phyloP scores from a whole-genome alignment of 805 yeast species.

The Saitoella complicata region DNA sequence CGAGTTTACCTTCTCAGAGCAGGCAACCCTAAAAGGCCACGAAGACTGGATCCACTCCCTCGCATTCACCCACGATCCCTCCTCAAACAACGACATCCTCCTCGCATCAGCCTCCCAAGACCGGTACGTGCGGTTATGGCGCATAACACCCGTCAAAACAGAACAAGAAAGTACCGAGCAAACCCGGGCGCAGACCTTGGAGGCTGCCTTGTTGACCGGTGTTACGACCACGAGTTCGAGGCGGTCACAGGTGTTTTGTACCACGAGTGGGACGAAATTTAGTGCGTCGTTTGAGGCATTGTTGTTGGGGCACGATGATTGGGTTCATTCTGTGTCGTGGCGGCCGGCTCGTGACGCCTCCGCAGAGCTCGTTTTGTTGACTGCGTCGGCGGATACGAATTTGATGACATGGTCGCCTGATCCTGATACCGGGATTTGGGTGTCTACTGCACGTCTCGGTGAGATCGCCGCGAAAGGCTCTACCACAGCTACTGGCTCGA shows the following conservation, averaged over 20 bases:
- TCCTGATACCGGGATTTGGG: slow-evolving; percentile 74
- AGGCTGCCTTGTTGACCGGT: background rate
- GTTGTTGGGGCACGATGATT: slow-evolving; percentile 95
- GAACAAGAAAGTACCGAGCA: slow-evolving; percentile 3
- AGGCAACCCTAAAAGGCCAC: slow-evolving; percentile 62
- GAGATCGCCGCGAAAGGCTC: slow-evolving; percentile 94
- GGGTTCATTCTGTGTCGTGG: slow-evolving; percentile 83
- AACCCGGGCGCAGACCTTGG: background rate
- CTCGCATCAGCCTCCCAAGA: slow-evolving; percentile 83
- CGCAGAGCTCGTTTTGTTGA: slow-evolving; percentile 36
- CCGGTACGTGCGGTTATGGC: slow-evolving; percentile 81
- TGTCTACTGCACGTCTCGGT: slow-evolving; percentile 64
- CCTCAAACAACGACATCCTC: background rate
- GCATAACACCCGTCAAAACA: slow-evolving; percentile 4
- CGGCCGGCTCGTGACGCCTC: slow-evolving; percentile 28
- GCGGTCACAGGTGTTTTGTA: slow-evolving; percentile 16
- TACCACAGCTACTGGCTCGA: slow-evolving; percentile 92
- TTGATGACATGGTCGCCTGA: slow-evolving; percentile 92
- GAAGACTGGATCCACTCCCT: slow-evolving; percentile 89
- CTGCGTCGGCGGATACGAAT: slow-evolving; percentile 86
- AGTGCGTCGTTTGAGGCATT: slow-evolving; percentile 67
- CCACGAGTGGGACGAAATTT: slow-evolving; percentile 16
- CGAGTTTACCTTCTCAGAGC: slow-evolving; percentile 1
- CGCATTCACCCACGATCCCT: slow-evolving; percentile 31
- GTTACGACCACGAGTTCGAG: background rate